Conservation (phyloP, 441 rosid genomes). For the Pelargonium exstipulatum region DNA sequence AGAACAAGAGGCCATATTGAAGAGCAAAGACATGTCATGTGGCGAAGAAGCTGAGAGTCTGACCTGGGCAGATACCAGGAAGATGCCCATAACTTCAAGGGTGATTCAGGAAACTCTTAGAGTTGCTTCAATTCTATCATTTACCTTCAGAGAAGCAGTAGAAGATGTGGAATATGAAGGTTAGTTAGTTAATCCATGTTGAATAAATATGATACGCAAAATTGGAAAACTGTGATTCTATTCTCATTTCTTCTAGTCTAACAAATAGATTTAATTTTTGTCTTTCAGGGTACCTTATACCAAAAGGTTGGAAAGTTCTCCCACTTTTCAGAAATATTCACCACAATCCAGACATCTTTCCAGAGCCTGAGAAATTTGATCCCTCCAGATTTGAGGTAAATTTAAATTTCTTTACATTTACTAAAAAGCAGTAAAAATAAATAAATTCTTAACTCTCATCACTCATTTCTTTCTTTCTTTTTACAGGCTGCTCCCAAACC, state of each 20-base stretch:
- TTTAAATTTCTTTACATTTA: not conserved
- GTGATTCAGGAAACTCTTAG: conserved; percentile 90
- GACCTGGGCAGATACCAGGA: conserved; percentile 74
- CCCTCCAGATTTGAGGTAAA: conserved; percentile 89
- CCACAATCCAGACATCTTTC: conserved; percentile 66
- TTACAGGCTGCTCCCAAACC: conserved; percentile 74
- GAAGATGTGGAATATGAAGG: conserved; percentile 94
- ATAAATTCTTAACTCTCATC: not conserved
- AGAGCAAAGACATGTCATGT: conserved; percentile 28
- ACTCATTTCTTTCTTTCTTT: not conserved
- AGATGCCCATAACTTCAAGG: conserved; percentile 76
- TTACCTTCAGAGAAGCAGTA: conserved; percentile 94
- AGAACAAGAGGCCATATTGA: conserved; percentile 68
- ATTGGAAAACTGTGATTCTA: not conserved
- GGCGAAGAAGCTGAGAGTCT: conserved; percentile 35
- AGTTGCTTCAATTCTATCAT: conserved; percentile 82
- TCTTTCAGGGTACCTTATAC: conserved; percentile 71
- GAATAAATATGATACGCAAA: not conserved
- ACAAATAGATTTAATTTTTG: not conserved
- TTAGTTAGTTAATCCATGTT: conserved; percentile 16
- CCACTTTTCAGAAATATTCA: conserved; percentile 96
- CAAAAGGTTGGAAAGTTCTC: conserved; percentile 95
- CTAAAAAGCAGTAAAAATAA: not conserved
- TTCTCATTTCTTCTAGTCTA: not conserved
- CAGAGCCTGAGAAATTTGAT: conserved; percentile 87